Evolutionary conservation across 768 basidiomycete genomes (phyloP), one percentile per base, ranked within the genome.

Genomic region (Harrya chromipes): DNA sequence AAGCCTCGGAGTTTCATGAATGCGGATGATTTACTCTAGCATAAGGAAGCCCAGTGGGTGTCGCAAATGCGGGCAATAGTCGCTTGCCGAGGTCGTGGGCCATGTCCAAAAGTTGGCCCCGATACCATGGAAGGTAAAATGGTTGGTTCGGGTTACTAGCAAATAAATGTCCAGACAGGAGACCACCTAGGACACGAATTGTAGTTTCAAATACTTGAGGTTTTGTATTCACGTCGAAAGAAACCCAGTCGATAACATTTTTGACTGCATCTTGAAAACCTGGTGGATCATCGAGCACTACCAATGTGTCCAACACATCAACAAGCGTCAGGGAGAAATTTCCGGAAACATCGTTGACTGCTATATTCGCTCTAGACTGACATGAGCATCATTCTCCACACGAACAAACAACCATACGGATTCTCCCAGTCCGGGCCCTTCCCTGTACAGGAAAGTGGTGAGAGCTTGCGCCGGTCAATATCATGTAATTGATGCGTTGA

Each of bases 131-230:
- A 35, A 95, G 71, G 60, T 83, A 73, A 60, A 92, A 91, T 17
- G 82, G 80, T 33, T 84, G 82, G 2, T 71, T 79, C 2, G 75
- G 70, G 43, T 81, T 74, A 52, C 75, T 83, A n/a, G 90, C 89
- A 63, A 84, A 88, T 44, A 86, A 81, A 59, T 94, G 93, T 21
- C 82, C 93, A 7, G 90, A 91, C 13, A 94, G 66, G 33, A 99
- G 78, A 4, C 93, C 92, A 4, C 97, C 97, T 9, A 99, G 73
- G 6, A 94, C 91, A 23, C 94, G 83, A 47, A 98, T 98, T 1
- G 91, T 97, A 10, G 90, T 90, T 72, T 99, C 95, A 62, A 99
- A 99, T 4, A 98, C 87, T 76, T 99, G 95, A n/a, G 97, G 93
- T 67, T 84, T 91, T 36, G 91, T 92, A 68, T 97, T 85, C 49